These are phyloP conservation scores for Nyssa sinensis DNA, from an alignment of 148 eudicot species.

Conservation along the genomic window DNA sequence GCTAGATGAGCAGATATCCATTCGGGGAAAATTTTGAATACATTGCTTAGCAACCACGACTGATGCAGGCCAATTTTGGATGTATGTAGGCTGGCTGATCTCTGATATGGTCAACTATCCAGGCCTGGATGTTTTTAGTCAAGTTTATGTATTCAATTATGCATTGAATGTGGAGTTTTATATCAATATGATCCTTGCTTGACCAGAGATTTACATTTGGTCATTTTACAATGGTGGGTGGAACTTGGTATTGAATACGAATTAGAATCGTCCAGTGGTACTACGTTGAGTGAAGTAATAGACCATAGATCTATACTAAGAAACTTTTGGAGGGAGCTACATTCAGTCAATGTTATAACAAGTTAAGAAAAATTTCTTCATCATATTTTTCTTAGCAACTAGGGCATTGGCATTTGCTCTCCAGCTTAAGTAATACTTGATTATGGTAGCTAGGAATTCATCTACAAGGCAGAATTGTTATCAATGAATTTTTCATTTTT, in stretches of 20 bases:
- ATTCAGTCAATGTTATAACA: no score
- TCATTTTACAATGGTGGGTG: neutral
- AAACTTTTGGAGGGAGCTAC: neutral
- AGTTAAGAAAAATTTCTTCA: no score
- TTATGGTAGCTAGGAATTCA: no score
- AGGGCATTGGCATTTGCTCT: no score
- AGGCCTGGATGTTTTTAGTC: neutral
- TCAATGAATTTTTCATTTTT: no score
- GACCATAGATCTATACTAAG: neutral
- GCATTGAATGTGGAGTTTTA: neutral
- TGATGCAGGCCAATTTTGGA: neutral
- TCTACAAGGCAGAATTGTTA: no score
- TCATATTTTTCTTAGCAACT: no score
- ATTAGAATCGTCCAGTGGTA: neutral
- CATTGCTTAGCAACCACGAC: neutral
- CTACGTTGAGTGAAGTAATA: neutral
- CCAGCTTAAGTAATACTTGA: no score
- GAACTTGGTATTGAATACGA: neutral
- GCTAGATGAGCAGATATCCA: no score
- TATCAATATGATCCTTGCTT: neutral
- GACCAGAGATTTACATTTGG: neutral
- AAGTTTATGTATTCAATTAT: neutral
- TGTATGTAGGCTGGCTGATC: neutral
- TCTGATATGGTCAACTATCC: neutral
- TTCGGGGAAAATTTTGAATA: no score